A percentile compares a stretch with the other conserved stretches of the same genome.
Conservation (phyloP, 148 eudicot genomes). For the Vaccinium macrocarpon region DNA sequence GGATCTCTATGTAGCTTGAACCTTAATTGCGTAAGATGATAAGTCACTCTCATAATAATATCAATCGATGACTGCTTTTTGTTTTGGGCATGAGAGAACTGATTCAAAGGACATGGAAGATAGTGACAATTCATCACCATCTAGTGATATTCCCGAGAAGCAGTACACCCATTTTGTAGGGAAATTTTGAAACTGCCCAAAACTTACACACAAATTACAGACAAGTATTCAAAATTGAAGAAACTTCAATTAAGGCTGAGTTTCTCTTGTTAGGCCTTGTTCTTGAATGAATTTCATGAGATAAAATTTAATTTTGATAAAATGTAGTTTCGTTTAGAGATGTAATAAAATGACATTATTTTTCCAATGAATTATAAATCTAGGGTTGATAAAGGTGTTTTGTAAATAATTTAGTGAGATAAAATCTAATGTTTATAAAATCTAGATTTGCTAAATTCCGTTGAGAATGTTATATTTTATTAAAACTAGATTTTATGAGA, state of each 20-base stretch:
- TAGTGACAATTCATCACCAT: conserved; percentile 24
- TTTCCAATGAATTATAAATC: too few species aligned
- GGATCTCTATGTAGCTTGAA: background rate
- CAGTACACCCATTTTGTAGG: background rate
- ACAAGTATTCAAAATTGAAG: background rate
- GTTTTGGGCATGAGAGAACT: conserved; percentile 16
- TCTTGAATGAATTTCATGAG: too few species aligned
- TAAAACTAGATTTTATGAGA: too few species aligned
- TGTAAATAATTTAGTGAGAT: too few species aligned
- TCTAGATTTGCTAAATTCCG: too few species aligned
- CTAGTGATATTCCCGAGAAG: conserved; percentile 24
- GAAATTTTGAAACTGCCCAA: background rate
- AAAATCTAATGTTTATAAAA: too few species aligned
- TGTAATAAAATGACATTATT: too few species aligned
- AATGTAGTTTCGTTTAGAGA: too few species aligned
- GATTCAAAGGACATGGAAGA: conserved; percentile 26
- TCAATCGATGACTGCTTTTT: conserved; percentile 22
- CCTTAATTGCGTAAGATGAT: background rate
- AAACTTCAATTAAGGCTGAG: background rate
- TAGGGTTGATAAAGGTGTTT: too few species aligned
- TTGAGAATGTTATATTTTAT: too few species aligned
- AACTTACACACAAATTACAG: background rate
- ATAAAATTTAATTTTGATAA: too few species aligned
- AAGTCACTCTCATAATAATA: conserved; percentile 27
- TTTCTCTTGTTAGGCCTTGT: too few species aligned